phyloP scores from a whole-genome alignment of 345 rosid species.

The Rhodomyrtus tomentosa region DNA sequence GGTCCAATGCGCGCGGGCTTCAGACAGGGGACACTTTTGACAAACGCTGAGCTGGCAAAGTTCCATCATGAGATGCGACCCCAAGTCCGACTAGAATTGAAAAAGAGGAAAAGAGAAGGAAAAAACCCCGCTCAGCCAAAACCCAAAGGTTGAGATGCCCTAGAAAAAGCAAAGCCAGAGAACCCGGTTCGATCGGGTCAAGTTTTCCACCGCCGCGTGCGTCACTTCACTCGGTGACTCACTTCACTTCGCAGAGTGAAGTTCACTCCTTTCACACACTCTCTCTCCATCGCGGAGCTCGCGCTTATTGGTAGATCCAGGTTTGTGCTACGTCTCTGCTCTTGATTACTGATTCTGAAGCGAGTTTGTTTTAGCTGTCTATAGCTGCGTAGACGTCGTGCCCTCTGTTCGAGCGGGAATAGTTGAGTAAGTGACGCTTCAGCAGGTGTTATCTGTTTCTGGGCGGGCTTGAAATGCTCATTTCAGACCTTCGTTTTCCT shows the following conservation, averaged over 20 bases:
- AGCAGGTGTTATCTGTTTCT: not conserved
- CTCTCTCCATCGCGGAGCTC: not conserved
- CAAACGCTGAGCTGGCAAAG: not conserved
- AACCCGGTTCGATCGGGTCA: conserved; percentile 3
- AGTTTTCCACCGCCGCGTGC: not conserved
- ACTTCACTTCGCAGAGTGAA: not conserved
- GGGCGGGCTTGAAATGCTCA: not conserved
- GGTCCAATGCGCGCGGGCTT: too few relatives aligned
- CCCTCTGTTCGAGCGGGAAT: not conserved
- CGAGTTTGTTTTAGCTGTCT: not conserved
- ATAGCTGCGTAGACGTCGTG: not conserved
- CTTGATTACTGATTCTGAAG: not conserved
- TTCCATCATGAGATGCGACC: not conserved
- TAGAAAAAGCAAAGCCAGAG: not conserved
- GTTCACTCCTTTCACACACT: not conserved
- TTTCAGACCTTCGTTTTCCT: not conserved
- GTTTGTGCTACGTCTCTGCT: not conserved
- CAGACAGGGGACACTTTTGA: not conserved
- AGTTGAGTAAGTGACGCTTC: not conserved
- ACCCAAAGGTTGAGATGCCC: not conserved
- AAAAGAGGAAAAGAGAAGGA: not conserved
- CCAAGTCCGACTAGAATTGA: not conserved
- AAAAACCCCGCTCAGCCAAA: not conserved
- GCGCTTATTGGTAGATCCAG: not conserved
- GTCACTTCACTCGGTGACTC: not conserved